A percentile compares a stretch with the other conserved stretches of the same genome.
phyloP scores from a whole-genome alignment of 495 filamentous ascomycete genomes.

The Zalerion maritima region DNA sequence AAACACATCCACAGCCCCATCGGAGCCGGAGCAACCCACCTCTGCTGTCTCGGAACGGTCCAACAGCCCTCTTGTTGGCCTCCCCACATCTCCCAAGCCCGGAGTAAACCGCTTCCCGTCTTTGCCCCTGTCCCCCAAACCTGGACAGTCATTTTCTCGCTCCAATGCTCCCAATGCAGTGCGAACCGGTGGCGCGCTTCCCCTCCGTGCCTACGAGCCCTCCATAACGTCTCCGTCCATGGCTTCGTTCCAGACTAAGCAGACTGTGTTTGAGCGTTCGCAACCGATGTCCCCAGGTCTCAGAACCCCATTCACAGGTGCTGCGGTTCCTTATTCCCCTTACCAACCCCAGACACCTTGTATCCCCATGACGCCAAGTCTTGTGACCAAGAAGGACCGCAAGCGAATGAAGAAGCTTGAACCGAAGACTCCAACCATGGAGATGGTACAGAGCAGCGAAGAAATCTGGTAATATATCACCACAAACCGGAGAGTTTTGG shows the following conservation, averaged over 20 bases:
- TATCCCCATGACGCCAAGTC: conserved; percentile 71
- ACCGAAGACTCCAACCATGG: conserved; percentile 36
- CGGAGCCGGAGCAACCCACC: conserved; percentile 21
- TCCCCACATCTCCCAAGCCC: conserved; percentile 32
- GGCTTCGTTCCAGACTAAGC: conserved; percentile 44
- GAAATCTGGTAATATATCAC: conserved; percentile 47
- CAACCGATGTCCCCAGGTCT: conserved; percentile 35
- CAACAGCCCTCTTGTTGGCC: conserved; percentile 25
- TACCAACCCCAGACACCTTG: conserved; percentile 87
- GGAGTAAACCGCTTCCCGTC: conserved; percentile 31
- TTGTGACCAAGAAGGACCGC: conserved; percentile 61
- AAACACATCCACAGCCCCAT: conserved; percentile 15
- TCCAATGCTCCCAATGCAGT: conserved; percentile 24
- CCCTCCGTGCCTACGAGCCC: conserved; percentile 49
- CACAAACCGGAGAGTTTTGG: too few species aligned
- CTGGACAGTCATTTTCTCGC: conserved; percentile 22
- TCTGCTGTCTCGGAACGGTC: conserved; percentile 29
- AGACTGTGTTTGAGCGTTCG: conserved; percentile 60
- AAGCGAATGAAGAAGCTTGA: conserved; percentile 50
- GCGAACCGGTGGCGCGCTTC: conserved; percentile 36
- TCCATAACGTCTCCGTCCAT: conserved; percentile 30
- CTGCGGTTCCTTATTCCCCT: conserved; percentile 68
- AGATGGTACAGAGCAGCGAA: conserved; percentile 36
- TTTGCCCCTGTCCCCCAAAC: conserved; percentile 29
- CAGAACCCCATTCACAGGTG: conserved; percentile 53